These are phyloP conservation scores for Alternaria conjuncta DNA, from an alignment of 2,329 filamentous ascomycete genomes.

Conservation along the genomic window DNA sequence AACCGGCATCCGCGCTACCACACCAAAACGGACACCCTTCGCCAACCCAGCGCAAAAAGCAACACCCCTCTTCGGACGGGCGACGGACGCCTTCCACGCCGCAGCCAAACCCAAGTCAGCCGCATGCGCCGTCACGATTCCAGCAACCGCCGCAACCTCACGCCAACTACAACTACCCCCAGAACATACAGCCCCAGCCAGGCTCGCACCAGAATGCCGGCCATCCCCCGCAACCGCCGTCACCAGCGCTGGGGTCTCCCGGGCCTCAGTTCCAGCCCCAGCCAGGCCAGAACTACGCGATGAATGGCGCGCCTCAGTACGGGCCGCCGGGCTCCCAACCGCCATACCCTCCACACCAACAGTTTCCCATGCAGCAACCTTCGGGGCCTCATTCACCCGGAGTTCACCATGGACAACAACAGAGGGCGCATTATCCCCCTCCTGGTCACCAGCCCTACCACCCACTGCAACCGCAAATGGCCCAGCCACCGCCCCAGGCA, in stretches of 20 bases:
- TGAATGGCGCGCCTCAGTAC: slow-evolving; percentile 35
- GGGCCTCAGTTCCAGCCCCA: slow-evolving; percentile 42
- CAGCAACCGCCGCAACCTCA: slow-evolving; percentile 30
- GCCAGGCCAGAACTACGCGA: slow-evolving; percentile 30
- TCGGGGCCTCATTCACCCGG: slow-evolving; percentile 42
- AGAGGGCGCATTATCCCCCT: slow-evolving; percentile 41
- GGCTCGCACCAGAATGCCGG: slow-evolving; percentile 25
- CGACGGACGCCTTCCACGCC: slow-evolving; percentile 23
- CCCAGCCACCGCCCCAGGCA: slow-evolving; percentile 50
- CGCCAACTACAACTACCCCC: slow-evolving; percentile 42
- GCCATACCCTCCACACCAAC: slow-evolving; percentile 40
- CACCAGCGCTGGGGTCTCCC: slow-evolving; percentile 43
- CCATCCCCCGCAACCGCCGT: slow-evolving; percentile 23
- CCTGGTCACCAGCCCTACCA: slow-evolving; percentile 40
- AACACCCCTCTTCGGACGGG: slow-evolving; percentile 18
- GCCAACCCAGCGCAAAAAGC: slow-evolving; percentile 39
- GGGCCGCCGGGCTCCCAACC: slow-evolving; percentile 34
- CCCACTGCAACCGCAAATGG: slow-evolving; percentile 37
- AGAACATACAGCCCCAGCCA: slow-evolving; percentile 29
- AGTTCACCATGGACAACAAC: slow-evolving; percentile 37
- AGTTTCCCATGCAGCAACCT: slow-evolving; percentile 30
- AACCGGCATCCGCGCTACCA: neutral
- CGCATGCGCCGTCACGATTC: slow-evolving; percentile 24
- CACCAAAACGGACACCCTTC: slow-evolving; percentile 25
- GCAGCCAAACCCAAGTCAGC: slow-evolving; percentile 23